phyloP scores from a whole-genome alignment of 2,329 filamentous ascomycete genomes.

The Trichoderma breve region DNA sequence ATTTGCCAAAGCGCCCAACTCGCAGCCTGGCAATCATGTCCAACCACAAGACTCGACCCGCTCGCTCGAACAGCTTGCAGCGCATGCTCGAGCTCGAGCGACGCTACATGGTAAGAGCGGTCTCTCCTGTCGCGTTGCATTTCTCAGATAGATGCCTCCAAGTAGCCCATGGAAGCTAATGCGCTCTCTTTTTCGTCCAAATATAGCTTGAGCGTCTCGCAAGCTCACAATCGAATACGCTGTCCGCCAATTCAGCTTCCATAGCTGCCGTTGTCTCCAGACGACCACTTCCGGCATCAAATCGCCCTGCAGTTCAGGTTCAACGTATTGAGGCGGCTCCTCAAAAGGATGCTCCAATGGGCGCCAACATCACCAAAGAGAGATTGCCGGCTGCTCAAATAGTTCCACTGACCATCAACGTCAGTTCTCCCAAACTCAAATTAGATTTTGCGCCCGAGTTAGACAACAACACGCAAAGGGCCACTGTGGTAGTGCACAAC shows the following conservation, averaged over 20 bases:
- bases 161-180: not conserved
- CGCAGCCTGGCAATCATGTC: conserved; percentile 14
- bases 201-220: conserved; percentile 26
- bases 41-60: conserved; percentile 22
- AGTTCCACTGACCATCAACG: conserved; percentile 23
- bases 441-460: conserved; percentile 17
- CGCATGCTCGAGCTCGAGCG: conserved; percentile 61
- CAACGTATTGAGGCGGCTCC: conserved; percentile 17
- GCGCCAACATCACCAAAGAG: conserved; percentile 3
- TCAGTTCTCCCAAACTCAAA: conserved; percentile 13
- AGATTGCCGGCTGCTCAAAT: conserved; percentile 17
- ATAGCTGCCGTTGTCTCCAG: not conserved
- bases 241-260: not conserved
- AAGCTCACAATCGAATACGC: conserved; percentile 5
- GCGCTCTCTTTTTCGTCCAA: not conserved
- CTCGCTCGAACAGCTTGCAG: conserved; percentile 50
- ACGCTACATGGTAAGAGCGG: conserved; percentile 52
- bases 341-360: conserved; percentile 9
- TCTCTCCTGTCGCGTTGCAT: not conserved
- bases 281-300: not conserved
- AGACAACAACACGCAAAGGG: conserved; percentile 9
- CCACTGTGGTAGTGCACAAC: conserved; percentile 3
- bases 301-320: conserved; percentile 21
- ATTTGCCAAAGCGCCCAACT: conserved; percentile 1
- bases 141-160: not conserved